Base-by-base conservation (phyloP, 2,329 filamentous ascomycete species). In the Microascus cirrosus region DNA sequence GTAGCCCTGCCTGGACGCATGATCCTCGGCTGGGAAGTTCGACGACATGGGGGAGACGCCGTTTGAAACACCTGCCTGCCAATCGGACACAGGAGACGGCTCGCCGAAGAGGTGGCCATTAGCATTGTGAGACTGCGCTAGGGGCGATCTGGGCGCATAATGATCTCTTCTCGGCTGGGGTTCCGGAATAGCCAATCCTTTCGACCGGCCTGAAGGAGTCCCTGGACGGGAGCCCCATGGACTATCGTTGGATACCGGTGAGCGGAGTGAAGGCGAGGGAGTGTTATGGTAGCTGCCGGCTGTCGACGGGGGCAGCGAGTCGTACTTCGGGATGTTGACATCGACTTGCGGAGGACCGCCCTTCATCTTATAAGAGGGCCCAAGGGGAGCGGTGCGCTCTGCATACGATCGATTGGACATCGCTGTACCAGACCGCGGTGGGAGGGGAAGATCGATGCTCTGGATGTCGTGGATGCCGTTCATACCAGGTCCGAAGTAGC, bases 391-490 rank as follows among this genome's bases (percentile, higher is more conserved):
- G 5, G 45, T 12, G 8, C n/a, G 45, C 20, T n/a, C 54, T 15
- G 58, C 45, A 20, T 57, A 42, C 18, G 60, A 61, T 2, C 60
- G 60, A 42, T 55, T 58, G 1, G 58, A 61, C 15, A 58, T 57
- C 10, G 61, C 58, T 62, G 61, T 54, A 54, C 63, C 52, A 48
- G 58, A 55, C 32, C 62, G 57, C 62, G 64, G 53, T 54, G 63
- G 20, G 62, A 61, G 53, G 62, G 61, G 59, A 20, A 50, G 45
- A 62, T 62, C 48, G 13, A 61, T 32, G 62, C 58, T 10, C 20
- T 50, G 15, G 53, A 45, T 22, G 22, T n/a, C 32, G 13, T 18
- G 13, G 4, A 25, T 24, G 15, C 32, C 24, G 51, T 53, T 53
- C 51, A 22, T 24, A 13, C 28, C 15, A 18, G 48, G 48, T 8